phyloP scores from a whole-genome alignment of 768 basidiomycete species.

The Albatrellus ellisii region DNA sequence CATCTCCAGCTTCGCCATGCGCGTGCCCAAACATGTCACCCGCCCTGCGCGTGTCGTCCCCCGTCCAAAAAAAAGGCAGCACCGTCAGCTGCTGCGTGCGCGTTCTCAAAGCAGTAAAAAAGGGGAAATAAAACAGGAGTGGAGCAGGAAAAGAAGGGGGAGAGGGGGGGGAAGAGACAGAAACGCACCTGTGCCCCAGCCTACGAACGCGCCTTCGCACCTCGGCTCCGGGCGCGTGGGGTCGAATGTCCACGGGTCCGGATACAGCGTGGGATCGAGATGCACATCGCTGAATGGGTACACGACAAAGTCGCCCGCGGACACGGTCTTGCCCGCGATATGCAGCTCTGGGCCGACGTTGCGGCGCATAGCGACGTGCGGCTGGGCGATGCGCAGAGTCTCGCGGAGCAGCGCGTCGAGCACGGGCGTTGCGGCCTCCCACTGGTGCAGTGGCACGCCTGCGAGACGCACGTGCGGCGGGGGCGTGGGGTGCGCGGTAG shows the following conservation, averaged over 20 bases:
- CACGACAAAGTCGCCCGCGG: slow-evolving; percentile 61
- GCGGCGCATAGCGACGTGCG: slow-evolving; percentile 70
- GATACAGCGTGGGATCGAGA: slow-evolving; percentile 57
- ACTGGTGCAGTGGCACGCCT: slow-evolving; percentile 49
- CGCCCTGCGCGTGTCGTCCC: slow-evolving; percentile 31
- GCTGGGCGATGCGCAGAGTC: slow-evolving; percentile 67
- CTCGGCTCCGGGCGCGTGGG: slow-evolving; percentile 33
- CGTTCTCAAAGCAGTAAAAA: too few relatives aligned
- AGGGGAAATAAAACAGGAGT: too few relatives aligned
- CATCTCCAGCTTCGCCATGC: slow-evolving; percentile 61
- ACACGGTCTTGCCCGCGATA: slow-evolving; percentile 56
- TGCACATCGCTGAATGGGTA: slow-evolving; percentile 77
- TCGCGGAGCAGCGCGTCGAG: slow-evolving; percentile 65
- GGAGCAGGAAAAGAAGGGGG: slow-evolving; percentile 7
- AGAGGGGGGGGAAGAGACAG: slow-evolving; percentile 3
- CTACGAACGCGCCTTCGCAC: slow-evolving; percentile 50
- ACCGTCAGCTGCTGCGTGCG: too few relatives aligned
- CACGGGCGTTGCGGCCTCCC: slow-evolving; percentile 59
- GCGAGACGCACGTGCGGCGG: slow-evolving; percentile 38
- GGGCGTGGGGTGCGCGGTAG: slow-evolving; percentile 14
- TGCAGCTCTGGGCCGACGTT: slow-evolving; percentile 62
- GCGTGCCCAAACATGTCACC: slow-evolving; percentile 57
- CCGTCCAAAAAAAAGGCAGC: not conserved
- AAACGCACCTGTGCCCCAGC: slow-evolving; percentile 69
- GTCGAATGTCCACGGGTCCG: slow-evolving; percentile 70